A percentile compares a stretch with the other conserved stretches of the same genome.
Conservation (phyloP, 176 grass and related monocot species). For the Olyra latifolia region DNA sequence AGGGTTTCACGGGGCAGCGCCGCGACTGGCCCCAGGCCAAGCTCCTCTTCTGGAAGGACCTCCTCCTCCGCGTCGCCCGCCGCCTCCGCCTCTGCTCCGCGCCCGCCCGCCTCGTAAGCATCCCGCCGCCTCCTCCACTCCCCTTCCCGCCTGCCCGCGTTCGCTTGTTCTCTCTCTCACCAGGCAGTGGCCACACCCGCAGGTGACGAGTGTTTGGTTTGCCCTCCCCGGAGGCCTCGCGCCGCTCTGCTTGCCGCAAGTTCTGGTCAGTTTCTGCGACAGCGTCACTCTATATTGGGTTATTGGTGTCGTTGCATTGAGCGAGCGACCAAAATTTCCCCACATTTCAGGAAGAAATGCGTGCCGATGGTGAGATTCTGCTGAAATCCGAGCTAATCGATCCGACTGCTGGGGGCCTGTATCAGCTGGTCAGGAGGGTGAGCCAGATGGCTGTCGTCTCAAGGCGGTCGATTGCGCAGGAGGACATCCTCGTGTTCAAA, state of each 20-base stretch:
- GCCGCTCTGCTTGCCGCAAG: conserved; percentile 63
- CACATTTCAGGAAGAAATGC: conserved; percentile 66
- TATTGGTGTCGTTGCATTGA: neutral
- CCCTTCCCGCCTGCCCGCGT: neutral
- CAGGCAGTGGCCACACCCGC: neutral
- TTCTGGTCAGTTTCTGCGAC: conserved; percentile 46
- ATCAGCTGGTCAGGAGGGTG: conserved; percentile 51
- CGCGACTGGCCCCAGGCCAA: conserved; percentile 57
- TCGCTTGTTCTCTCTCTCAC: conserved; percentile 12
- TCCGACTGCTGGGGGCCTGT: conserved; percentile 45
- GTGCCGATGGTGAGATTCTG: conserved; percentile 55
- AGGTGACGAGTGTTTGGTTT: conserved; percentile 65
- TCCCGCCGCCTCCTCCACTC: neutral
- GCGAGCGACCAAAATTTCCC: neutral
- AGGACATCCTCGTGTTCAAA: conserved; percentile 59
- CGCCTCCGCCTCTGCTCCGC: conserved; percentile 48
- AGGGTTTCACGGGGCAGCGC: conserved; percentile 75
- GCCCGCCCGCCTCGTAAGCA: conserved; percentile 41
- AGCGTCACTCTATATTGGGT: neutral
- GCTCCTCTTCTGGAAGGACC: conserved; percentile 67
- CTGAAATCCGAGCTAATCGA: conserved; percentile 64
- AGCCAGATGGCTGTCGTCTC: conserved; percentile 44
- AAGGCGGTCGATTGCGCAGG: conserved; percentile 34
- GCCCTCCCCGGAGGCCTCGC: conserved; percentile 47
- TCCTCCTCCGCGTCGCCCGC: conserved; percentile 55